Base-by-base conservation (phyloP, 2,329 filamentous ascomycete species). In the Neofusicoccum parvum region DNA sequence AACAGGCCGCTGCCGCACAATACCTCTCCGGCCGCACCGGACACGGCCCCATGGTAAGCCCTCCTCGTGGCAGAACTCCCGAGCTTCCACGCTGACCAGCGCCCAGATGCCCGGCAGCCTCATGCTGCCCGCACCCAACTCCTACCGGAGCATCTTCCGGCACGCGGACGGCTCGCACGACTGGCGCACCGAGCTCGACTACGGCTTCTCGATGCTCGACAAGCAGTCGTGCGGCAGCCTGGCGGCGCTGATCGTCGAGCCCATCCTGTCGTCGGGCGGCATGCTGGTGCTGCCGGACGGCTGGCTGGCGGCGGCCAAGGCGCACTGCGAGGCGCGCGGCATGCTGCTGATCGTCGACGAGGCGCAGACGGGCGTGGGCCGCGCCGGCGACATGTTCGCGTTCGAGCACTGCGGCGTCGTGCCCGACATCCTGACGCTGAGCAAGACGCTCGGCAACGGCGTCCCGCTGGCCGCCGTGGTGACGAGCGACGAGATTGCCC, bases 181-280 rank as follows among this genome's bases (percentile, higher is more conserved):
- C 71, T 90, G 88, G 88, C 80, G 87, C 68, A 83, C 85, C 0
- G 88, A 90, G 72, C 76, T 90, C 14, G 82, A 87, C 11, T 90
- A 85, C 69, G 87, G 86, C 4, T 90, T 86, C 81, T 78, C 79
- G 17, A 78, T 90, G 75, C 79, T 90, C 20, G 87, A 90, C 67
- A 79, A 81, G 50, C 83, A 86, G 64, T 86, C 82, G 0, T 84
- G 82, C 65, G 88, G 87, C 0, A 88, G 86, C 0, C 80, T 90
- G 0, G 87, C 88, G 0, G 88, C 88, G 0, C 83, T 87, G 37
- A 86, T 90, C 64, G 74, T 89, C 58, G 87, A 90, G 70, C 85
- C 85, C 0, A 88, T 89, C 41, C 79, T 87, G 0, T 84, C 81
- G 0, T 84, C 83, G 15, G 86, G 84, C 0, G 87, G 88, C 2